phyloP scores from a whole-genome alignment of 2,329 filamentous ascomycete genomes.

The Fusarium pseudograminearum region DNA sequence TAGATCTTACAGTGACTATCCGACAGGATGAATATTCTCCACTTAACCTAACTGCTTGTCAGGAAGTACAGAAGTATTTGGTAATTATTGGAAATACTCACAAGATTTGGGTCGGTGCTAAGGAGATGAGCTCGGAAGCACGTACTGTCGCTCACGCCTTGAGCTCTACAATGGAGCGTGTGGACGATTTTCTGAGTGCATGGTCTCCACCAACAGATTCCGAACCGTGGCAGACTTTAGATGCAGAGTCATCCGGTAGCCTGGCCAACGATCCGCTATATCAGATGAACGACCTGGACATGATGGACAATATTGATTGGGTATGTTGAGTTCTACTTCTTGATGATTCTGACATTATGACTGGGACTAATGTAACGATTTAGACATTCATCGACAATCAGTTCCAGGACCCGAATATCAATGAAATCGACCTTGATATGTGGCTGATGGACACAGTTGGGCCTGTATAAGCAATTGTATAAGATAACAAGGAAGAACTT shows the following conservation, averaged over 20 bases:
- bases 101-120: conserved; percentile 37
- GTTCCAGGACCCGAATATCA: background rate
- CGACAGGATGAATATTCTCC: background rate
- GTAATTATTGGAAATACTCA: conserved; percentile 34
- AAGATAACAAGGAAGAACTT: accelerated
- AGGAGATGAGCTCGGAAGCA: conserved; percentile 25
- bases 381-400: conserved; percentile 34
- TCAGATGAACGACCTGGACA: conserved; percentile 14
- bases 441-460: conserved; percentile 29
- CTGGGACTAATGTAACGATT: accelerated
- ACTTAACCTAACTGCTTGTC: accelerated
- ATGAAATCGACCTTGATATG: conserved; percentile 28
- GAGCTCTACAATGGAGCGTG: conserved; percentile 32
- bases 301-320: conserved; percentile 41
- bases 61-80: background rate
- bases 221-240: accelerated
- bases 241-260: accelerated
- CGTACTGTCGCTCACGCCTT: conserved; percentile 41
- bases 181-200: background rate
- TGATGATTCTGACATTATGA: accelerated
- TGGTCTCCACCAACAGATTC: accelerated
- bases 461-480: background rate
- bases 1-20: conserved; percentile 50
- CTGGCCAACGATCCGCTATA: background rate
- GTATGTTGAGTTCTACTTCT: conserved; percentile 7